Base-by-base conservation (phyloP, 2,329 filamentous ascomycete species). In the Fusarium lyarnte region DNA sequence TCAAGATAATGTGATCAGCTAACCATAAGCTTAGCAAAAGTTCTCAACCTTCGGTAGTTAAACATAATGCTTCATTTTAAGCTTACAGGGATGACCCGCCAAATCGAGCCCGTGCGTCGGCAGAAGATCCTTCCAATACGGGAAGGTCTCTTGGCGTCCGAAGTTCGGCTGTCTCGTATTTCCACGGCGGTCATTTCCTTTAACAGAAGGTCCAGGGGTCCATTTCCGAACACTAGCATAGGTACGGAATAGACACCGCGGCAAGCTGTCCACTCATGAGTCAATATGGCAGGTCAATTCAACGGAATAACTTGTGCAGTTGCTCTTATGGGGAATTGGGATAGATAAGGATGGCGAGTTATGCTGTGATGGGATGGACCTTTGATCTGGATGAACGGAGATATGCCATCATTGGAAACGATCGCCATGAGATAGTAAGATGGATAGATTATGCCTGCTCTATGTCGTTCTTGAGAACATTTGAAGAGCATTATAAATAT, bases 261-360 rank as follows among this genome's bases (percentile, higher is more conserved):
- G 33, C 8, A 31, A 21, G 10, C 19, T n/a, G 27, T 57, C 49
- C 47, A 69, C 49, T 52, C 17, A 42, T 25, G 38, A n/a, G 36
- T 51, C 19, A 68, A 68, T 68, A 6, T 19, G 65, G 65, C 63
- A 68, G 64, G 63, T 68, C 33, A 6, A 17, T 16, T 29, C 33
- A 10, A 49, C 51, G 57, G 65, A 57, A 53, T 25, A 36, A 27
- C 25, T 17, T 27, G 23, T 16, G 23, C 10, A 23, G 42, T 33
- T 27, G 17, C 45, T 39, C 17, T 17, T 36, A 49, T 43, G 25
- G 58, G 25, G 33, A 41, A 45, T 36, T 9, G 13, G 17, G 5
- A 60, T 46, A 35, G 42, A 57, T 42, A 57, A 49, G 42, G 4
- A 43, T 39, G 60, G 10, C 8, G 31, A 12, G 39, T 38, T 52